Evolutionary conservation across 2,329 filamentous ascomycete genomes (phyloP), one percentile per base, ranked within the genome.

Genomic region (Aureobasidium pullulans): DNA sequence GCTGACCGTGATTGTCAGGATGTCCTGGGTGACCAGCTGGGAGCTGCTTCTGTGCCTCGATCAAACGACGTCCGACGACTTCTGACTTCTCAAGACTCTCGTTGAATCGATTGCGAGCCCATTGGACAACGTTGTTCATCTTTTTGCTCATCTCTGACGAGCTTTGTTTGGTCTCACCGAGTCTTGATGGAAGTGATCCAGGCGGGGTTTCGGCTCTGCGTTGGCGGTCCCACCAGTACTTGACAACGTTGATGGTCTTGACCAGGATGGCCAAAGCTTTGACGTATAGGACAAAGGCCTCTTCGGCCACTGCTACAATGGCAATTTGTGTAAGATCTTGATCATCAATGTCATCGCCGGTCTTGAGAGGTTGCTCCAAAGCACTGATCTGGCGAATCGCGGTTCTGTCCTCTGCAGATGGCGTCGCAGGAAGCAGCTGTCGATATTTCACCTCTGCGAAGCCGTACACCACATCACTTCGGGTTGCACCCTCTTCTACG

Each of bases 391-490:
- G 71, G 52, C 75, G 76, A 44, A 79, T 76, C 6, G 87, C 86
- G 4, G 90, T 79, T 6, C 84, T 85, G 65, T 88, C 84, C 50
- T 89, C 85, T 64, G 82, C 83, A 0, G 89, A 93, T 1, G 93
- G 94, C 1, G 90, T 85, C 46, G 94, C 77, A 3, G 94, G 94
- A 52, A 96, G 84, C n/a, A 99, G 81, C 73, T 99, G 94, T 73
- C 95, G 94, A 75, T 95, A 96, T 74, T 99, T 99, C 69, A 99
- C 93, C 75, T 99, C 93, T 6, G 94, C 94, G 73, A 99, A 97
- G 3, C 93, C 92, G 71, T 92, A 99, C 2, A 99, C 92, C 47
- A 96, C 94, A 71, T 99, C 92, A 69, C 92, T 96, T 40, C 92
- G 83, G 34, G 91, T 94, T 1, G 94, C 94, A 64, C 90, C 87